Conservation (phyloP, 148 eudicot species). For the Rhododendron kiyosumense region DNA sequence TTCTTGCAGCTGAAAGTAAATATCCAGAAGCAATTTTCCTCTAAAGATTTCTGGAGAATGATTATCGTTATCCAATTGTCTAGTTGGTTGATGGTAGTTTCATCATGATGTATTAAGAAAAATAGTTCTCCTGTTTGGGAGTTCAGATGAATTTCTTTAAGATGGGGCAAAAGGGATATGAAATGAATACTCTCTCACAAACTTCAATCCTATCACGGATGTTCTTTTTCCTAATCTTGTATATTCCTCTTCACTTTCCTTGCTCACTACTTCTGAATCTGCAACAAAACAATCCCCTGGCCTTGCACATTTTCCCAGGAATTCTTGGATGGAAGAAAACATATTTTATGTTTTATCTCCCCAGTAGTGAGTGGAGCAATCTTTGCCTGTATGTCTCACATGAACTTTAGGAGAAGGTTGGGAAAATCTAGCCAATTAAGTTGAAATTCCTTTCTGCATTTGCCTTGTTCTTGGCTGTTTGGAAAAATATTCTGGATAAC, state of each 20-base stretch:
- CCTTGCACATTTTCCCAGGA: background rate
- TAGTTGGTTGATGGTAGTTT: background rate
- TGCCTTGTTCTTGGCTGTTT: background rate
- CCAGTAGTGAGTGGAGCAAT: background rate
- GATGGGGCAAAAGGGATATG: background rate
- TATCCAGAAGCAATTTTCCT: background rate
- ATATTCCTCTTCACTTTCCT: background rate
- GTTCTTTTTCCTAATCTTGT: background rate
- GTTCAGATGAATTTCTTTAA: background rate
- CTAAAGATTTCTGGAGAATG: background rate
- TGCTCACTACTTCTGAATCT: slow-evolving; percentile 1
- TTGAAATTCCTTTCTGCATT: background rate
- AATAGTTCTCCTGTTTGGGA: background rate
- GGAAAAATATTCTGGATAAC: background rate
- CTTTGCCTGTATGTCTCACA: background rate
- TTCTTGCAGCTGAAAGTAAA: background rate
- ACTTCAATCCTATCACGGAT: background rate
- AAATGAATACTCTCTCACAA: background rate
- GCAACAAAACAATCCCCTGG: background rate
- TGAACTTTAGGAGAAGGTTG: background rate
- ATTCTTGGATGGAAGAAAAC: slow-evolving; percentile 1
- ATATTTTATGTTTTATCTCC: background rate
- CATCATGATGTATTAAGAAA: background rate
- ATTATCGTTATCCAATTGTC: background rate
- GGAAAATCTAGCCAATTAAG: background rate